phyloP scores from a whole-genome alignment of 2,329 filamentous ascomycete species.

The Podosphaera leucotricha region DNA sequence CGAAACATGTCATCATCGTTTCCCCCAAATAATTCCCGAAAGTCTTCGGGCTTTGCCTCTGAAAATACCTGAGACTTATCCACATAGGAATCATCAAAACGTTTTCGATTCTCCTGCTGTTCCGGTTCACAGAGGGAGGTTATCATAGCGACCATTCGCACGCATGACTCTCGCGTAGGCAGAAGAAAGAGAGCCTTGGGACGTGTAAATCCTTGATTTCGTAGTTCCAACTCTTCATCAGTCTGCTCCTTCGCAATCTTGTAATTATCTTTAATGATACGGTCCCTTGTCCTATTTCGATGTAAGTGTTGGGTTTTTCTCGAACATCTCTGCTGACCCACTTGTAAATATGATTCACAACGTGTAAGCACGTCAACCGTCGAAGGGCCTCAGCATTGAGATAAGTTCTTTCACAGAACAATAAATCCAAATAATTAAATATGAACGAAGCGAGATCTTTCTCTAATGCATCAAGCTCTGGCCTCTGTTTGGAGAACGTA shows the following conservation, averaged over 20 bases:
- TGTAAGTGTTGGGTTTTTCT: background rate
- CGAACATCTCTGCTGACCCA: slow-evolving; percentile 17
- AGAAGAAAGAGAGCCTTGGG: slow-evolving; percentile 82
- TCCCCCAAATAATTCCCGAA: slow-evolving; percentile 69
- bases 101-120: slow-evolving; percentile 83
- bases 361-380: slow-evolving; percentile 55
- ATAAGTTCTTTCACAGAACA: slow-evolving; percentile 50
- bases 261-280: slow-evolving; percentile 78
- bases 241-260: slow-evolving; percentile 44
- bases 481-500: slow-evolving; percentile 26
- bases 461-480: slow-evolving; percentile 36
- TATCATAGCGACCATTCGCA: slow-evolving; percentile 54
- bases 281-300: slow-evolving; percentile 49
- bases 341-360: slow-evolving; percentile 82
- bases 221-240: slow-evolving; percentile 43
- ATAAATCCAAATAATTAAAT: slow-evolving; percentile 61
- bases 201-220: slow-evolving; percentile 86
- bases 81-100: slow-evolving; percentile 67
- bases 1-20: slow-evolving; percentile 97
- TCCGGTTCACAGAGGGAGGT: slow-evolving; percentile 56
- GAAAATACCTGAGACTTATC: slow-evolving; percentile 45
- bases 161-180: slow-evolving; percentile 70
- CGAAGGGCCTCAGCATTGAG: slow-evolving; percentile 46
- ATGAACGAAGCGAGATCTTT: slow-evolving; percentile 44
- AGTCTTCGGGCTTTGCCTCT: slow-evolving; percentile 60